Evolutionary conservation across 2,329 filamentous ascomycete species (phyloP), one percentile per base, ranked within the genome.

Genomic region (Aspergillus fijiensis): DNA sequence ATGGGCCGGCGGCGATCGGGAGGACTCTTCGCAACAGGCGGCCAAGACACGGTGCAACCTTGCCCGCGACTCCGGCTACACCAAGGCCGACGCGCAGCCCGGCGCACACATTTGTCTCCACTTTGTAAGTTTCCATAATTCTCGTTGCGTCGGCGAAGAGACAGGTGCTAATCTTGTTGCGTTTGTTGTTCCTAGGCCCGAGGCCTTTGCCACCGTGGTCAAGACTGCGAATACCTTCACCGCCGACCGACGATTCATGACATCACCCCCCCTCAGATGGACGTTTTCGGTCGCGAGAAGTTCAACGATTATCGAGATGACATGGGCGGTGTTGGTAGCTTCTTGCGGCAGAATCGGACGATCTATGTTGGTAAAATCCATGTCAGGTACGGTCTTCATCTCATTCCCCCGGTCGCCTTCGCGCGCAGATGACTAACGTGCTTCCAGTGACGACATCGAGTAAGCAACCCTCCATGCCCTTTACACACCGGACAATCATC

Each of bases 241-340:
- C 87, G 95, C 5, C 80, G 98, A 29, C 96, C 95, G 0, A 88
- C 86, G 0, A 84, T 96, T 2, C 91, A 92, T 72, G 95, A 98
- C 75, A 83, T 96, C 12, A 97, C 94, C 78, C 95, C 94, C 63
- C 91, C 90, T 1, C 98, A 97, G 68, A 87, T 96, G 21, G 95
- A 99, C 79, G 96, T 92, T 72, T 99, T 99, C 71, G 92, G 92
- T 2, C 85, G 94, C 60, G 94, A 97, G 81, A 96, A 96, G 80
- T 90, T 92, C 71, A 89, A 86, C 63, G 94, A 96, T 72, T 98
- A 97, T 77, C 83, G 93, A 70, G 94, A 98, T 74, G 94, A 98
- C 75, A 98, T 99, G 95, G 93, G 94, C 56, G 96, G 96, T 65
- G 92, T 97, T 2, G 95, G 95, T 27, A 92, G 87, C 63, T 99